Conservation (phyloP, 2,329 filamentous ascomycete species). For the Apiospora kogelbergensis region DNA sequence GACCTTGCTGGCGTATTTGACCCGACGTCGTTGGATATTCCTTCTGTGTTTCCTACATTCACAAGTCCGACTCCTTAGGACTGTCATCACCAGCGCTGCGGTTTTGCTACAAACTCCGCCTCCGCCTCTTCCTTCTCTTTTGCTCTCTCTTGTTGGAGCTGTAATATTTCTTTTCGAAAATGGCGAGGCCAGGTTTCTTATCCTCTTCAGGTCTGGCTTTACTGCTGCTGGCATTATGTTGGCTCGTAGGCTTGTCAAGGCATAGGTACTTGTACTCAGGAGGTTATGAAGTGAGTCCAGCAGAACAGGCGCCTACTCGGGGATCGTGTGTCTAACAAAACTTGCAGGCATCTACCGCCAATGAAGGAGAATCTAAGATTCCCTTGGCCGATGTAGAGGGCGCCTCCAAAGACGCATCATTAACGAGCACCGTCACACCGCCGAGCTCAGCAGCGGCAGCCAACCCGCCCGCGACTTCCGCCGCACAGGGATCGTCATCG, state of each 20-base stretch:
- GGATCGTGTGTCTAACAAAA: background rate
- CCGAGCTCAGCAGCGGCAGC: background rate
- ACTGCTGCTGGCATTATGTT: background rate
- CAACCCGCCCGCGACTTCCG: background rate
- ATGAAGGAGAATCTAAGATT: background rate
- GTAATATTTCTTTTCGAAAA: background rate
- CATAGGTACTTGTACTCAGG: background rate
- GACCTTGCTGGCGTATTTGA: background rate
- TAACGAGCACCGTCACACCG: background rate
- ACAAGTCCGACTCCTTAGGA: conserved; percentile 5
- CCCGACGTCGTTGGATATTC: background rate
- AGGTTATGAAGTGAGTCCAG: background rate
- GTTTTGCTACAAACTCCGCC: background rate
- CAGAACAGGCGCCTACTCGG: background rate
- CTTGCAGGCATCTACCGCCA: background rate
- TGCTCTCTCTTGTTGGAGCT: background rate
- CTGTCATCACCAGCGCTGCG: background rate
- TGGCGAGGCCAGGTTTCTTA: background rate
- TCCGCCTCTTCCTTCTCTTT: background rate
- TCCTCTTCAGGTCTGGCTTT: background rate
- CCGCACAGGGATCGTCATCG: background rate
- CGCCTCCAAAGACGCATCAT: background rate
- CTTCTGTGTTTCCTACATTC: background rate
- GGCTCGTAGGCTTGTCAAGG: background rate
- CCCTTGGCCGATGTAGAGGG: background rate